Base-by-base conservation (phyloP, 345 rosid species). In the Gossypioides kirkii region DNA sequence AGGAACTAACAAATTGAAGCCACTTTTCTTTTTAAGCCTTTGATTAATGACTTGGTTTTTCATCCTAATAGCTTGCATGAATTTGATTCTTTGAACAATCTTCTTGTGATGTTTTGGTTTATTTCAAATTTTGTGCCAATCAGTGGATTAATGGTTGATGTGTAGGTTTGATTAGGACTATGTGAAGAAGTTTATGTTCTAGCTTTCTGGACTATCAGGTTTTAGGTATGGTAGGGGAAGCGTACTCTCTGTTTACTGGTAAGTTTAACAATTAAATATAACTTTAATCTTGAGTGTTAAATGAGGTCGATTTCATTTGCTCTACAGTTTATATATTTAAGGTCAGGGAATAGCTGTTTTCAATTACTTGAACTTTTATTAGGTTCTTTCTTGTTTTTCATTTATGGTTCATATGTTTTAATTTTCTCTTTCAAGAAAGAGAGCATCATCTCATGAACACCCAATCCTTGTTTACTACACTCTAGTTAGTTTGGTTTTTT, bases 1-100 rank as follows among this genome's bases (percentile, higher is more conserved):
- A 32, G 38, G 38, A 32, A 78, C 89, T 94, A 70, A 74, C 85
- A 66, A 89, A 77, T 20, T 74, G 97, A 83, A 89, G 55, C 74
- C 76, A 25, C 66, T 69, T 62, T 28, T 18, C 45, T 52, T 36
- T 32, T 62, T 28, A 62, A 13, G 20, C 74, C 42, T 22, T 73
- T 60, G 58, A 23, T 70, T 61, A 47, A 45, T 54, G 8, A 54
- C 25, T 54, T 54, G 2, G 38, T 8, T 66, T 26, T 36, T 20
- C 14, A 11, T 23, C 0, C 20, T 20, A 42, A 22, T 8, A 70
- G 5, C 32, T 38, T 49, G 7, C 53, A 49, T 10, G n/a, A 26
- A 16, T 50, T 49, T 68, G 18, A 46, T 43, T 42, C 11, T 45
- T 45, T 66, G 20, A 26, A 73, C 68, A 7, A 70, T 81, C 70